A percentile compares a stretch with the other conserved stretches of the same genome.
These are phyloP conservation scores for Spongispora temasekensis DNA, from an alignment of 1,284 basidiomycete species.

Conservation along the genomic window DNA sequence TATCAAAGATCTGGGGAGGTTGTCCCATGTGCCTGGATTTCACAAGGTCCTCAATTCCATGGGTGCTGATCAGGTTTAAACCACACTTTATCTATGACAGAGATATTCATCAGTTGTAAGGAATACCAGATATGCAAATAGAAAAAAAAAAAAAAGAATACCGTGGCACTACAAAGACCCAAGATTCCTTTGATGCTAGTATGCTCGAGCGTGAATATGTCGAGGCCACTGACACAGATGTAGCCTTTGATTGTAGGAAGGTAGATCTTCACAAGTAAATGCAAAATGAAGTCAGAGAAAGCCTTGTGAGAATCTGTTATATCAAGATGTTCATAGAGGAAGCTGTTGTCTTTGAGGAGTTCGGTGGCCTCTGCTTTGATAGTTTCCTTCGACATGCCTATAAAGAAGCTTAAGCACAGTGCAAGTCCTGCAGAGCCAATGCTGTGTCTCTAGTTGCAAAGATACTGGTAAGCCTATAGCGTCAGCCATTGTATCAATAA, in stretches of 20 bases:
- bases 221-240: neutral
- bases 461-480: slow-evolving; percentile 1
- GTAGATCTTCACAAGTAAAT: neutral
- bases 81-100: neutral
- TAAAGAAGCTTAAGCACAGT: neutral
- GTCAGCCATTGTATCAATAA: neutral
- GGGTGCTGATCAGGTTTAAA: neutral
- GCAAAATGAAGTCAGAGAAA: neutral
- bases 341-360: neutral
- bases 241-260: neutral
- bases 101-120: neutral
- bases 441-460: neutral
- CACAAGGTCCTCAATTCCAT: neutral
- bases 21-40: no score
- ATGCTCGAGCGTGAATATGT: neutral
- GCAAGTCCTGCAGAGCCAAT: neutral
- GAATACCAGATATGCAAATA: neutral
- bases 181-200: neutral
- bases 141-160: neutral
- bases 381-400: neutral
- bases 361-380: neutral
- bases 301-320: neutral
- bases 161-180: neutral
- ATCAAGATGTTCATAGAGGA: neutral
- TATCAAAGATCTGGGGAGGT: neutral